These are phyloP conservation scores for Euphrasia confusa DNA, from an alignment of 257 asterid genomes.

Conservation along the genomic window DNA sequence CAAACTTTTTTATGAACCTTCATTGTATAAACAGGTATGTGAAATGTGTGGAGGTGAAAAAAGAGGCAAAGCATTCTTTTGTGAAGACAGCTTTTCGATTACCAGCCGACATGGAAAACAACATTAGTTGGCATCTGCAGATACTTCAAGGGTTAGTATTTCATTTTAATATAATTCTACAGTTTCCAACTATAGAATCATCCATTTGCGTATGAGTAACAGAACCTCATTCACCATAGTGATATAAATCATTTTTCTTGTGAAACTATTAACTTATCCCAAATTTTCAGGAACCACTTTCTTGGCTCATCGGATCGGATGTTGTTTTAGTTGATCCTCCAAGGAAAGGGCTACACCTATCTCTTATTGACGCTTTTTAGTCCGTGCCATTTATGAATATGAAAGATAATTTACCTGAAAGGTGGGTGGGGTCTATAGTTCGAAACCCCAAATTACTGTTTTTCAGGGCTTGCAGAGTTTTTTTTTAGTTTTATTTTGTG, in stretches of 20 bases:
- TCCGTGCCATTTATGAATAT: slow-evolving; percentile 38
- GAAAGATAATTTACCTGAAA: no score
- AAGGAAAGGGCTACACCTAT: slow-evolving; percentile 77
- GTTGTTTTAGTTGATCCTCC: slow-evolving; percentile 97
- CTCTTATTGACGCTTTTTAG: slow-evolving; percentile 58
- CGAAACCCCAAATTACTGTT: no score
- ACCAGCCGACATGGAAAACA: slow-evolving; percentile 46
- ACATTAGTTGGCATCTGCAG: slow-evolving; percentile 97
- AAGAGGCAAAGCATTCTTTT: slow-evolving; percentile 76
- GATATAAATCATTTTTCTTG: not conserved
- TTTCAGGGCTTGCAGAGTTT: no score
- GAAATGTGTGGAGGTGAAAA: slow-evolving; percentile 89
- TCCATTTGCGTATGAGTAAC: not conserved
- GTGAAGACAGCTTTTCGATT: slow-evolving; percentile 84
- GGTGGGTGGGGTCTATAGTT: no score
- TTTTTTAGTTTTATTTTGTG: no score
- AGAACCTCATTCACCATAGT: no score
- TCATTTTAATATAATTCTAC: no score
- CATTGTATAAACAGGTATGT: slow-evolving; percentile 55
- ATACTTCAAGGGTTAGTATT: no score
- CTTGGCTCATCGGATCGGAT: slow-evolving; percentile 91
- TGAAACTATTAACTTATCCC: slow-evolving; percentile 23
- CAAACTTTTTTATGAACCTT: not conserved
- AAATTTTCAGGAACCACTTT: slow-evolving; percentile 63
- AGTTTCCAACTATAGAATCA: no score